A percentile compares a stretch with the other conserved stretches of the same genome.
These are phyloP conservation scores for Solanum lignicaule DNA, from an alignment of 257 asterid genomes.

Conservation along the genomic window DNA sequence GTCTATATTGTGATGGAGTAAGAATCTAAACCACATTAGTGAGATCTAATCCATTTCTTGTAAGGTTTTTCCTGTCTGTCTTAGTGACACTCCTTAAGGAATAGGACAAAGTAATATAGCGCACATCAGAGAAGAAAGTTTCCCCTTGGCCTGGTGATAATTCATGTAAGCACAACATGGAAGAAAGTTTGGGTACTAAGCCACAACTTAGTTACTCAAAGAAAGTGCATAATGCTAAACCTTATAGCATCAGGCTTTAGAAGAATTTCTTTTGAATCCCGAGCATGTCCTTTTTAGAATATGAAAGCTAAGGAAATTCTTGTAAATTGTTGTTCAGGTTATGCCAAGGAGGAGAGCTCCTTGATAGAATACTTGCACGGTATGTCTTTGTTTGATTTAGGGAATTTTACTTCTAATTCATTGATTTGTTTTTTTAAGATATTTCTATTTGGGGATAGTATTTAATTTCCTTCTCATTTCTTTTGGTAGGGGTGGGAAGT, in stretches of 20 bases:
- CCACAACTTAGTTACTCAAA: not conserved
- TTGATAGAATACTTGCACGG: constrained; percentile 61
- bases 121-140: no score
- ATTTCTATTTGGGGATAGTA: not conserved
- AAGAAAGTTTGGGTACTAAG: not conserved
- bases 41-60: not conserved
- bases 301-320: not conserved
- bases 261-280: not conserved
- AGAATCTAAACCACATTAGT: constrained; percentile 12
- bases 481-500: constrained; percentile 42
- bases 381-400: not conserved
- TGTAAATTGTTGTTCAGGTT: constrained; percentile 25
- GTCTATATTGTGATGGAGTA: constrained; percentile 73
- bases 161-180: not conserved
- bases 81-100: not conserved
- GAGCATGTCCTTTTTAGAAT: not conserved
- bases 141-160: not conserved
- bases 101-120: no score
- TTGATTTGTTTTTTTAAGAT: not conserved
- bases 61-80: not conserved
- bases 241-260: not conserved
- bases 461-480: not conserved
- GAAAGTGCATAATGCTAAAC: not conserved
- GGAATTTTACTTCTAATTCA: not conserved
- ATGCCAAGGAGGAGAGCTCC: constrained; percentile 76